Evolutionary conservation across 306 rosid genomes (phyloP), one percentile per base, ranked within the genome.

Genomic region (Pueraria montana): DNA sequence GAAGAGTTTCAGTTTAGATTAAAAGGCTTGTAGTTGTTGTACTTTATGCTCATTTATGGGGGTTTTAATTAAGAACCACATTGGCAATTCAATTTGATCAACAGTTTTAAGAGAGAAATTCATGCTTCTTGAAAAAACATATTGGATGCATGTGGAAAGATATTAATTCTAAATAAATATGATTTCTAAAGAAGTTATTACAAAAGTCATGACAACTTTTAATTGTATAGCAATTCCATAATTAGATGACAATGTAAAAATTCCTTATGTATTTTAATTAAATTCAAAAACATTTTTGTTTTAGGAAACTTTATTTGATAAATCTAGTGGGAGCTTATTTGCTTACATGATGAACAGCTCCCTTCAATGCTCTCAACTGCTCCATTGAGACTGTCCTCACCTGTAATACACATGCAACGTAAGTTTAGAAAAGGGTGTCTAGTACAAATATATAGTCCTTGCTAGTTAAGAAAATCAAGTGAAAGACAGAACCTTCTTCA

Each of bases 331-430:
- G 32, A 55, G 2, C 16, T 27, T 23, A 53, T 50, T 56, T 21
- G 77, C 94, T 87, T 87, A 94, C 98, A 58, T 84, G 88, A 46
- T 91, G 78, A 82, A 92, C 91, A 20, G 88, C 90, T 30, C 67
- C 86, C 81, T 81, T 87, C 59, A 94, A 80, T 36, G 81, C 90
- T 0, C 9, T 64, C 18, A 92, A 84, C 69, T 94, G 98, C 69
- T 91, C 91, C 69, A 52, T 75, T 74, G 98, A 89, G 69, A 76
- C 92, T 26, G 97, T 89, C 70, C 90, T 89, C 73, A 94, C 94
- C 98, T 92, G 76, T 34, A 74, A 69, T 80, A 77, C 4, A 62
- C 13, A 72, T 52, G 12, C 21, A 53, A 53, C 10, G 50, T 11
- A 42, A 24, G 46, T 82, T 36, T 43, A 21, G 24, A 21, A 48